Conservation (phyloP, 129 eudicot species). For the Escallonia rubra region DNA sequence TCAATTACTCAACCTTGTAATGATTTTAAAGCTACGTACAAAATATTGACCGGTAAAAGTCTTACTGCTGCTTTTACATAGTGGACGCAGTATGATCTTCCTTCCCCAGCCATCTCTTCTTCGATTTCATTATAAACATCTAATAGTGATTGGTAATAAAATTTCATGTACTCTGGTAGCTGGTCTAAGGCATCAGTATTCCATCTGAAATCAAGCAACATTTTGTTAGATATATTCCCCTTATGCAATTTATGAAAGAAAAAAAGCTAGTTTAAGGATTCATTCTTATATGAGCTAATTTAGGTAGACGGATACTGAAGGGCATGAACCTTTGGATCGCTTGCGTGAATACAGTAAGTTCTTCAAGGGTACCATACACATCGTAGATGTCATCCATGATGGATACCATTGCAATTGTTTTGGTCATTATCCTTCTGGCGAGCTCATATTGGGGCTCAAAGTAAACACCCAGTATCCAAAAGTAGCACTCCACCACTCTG, state of each 20-base stretch:
- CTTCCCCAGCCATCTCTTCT: not conserved
- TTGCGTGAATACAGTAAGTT: conserved; percentile 21
- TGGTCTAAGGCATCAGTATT: conserved; percentile 2
- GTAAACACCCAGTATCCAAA: conserved; percentile 14
- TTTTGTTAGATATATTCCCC: not conserved
- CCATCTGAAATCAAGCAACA: conserved; percentile 14
- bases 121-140: conserved; percentile 10
- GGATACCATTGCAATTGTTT: conserved; percentile 12
- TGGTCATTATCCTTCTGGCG: conserved; percentile 11
- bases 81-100: not conserved
- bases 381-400: conserved; percentile 33
- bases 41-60: too few species aligned
- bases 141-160: not conserved
- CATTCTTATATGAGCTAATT: too few species aligned
- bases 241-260: not conserved
- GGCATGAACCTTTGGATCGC: conserved; percentile 27
- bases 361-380: conserved; percentile 24
- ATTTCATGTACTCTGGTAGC: conserved; percentile 28
- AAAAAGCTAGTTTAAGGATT: not conserved
- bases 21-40: too few species aligned
- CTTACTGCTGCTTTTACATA: conserved; percentile 7
- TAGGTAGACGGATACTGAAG: too few species aligned
- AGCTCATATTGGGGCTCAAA: conserved; percentile 21
- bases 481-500: conserved; percentile 22
- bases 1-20: too few species aligned